These are phyloP conservation scores for Panaeolus cyanescens DNA, from an alignment of 768 basidiomycete genomes.

Conservation along the genomic window DNA sequence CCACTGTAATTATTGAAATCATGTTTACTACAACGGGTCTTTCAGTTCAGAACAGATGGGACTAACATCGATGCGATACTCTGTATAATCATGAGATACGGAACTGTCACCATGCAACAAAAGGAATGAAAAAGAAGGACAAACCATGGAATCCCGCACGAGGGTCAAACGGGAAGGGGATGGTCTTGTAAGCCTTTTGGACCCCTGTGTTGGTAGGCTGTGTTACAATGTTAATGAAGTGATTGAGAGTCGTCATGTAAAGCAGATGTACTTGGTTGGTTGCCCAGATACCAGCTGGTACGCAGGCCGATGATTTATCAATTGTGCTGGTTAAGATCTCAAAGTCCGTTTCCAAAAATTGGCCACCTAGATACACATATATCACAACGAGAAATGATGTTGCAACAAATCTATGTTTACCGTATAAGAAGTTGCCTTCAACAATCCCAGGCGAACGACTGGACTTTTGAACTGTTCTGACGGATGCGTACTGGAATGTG, in stretches of 20 bases:
- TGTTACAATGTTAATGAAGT: not conserved
- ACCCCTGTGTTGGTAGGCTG: not conserved
- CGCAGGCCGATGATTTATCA: conserved; percentile 20
- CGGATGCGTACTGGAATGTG: conserved; percentile 32
- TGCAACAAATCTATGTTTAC: conserved; percentile 16
- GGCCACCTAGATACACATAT: conserved; percentile 20
- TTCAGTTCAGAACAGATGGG: not conserved
- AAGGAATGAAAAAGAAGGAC: not conserved
- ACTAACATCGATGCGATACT: conserved; percentile 37
- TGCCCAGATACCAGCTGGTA: conserved; percentile 38
- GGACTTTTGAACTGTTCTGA: conserved; percentile 35
- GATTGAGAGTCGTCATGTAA: not conserved
- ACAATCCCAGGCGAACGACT: conserved; percentile 33
- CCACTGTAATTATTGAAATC: conserved; percentile 24
- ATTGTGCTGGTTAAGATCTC: conserved; percentile 38
- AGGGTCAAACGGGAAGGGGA: conserved; percentile 35
- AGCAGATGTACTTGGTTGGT: conserved; percentile 28
- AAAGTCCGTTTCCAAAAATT: conserved; percentile 33
- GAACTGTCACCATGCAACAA: not conserved
- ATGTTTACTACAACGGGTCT: no score
- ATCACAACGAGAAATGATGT: not conserved
- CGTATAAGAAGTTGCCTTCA: conserved; percentile 39
- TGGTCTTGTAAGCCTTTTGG: conserved; percentile 8
- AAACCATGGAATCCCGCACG: conserved; percentile 33
- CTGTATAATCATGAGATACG: no score